These are phyloP conservation scores for Hymenoscyphus infarciens DNA, from an alignment of 2,329 filamentous ascomycete species.

Conservation along the genomic window DNA sequence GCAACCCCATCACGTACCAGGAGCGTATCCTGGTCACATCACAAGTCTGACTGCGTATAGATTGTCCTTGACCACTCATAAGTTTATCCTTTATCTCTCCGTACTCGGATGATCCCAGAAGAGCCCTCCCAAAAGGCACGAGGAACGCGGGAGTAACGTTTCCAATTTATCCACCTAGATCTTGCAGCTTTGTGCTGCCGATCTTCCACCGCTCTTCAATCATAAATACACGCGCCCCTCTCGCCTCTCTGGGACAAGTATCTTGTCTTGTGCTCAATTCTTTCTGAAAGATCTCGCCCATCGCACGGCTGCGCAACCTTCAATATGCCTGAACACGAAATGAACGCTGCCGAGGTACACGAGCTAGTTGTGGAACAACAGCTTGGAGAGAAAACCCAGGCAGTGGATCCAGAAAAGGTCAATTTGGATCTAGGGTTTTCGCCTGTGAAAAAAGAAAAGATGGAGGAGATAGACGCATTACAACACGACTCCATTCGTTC, in stretches of 20 bases:
- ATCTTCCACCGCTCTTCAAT: background rate
- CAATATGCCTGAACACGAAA: conserved; percentile 24
- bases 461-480: background rate
- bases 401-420: conserved; percentile 16
- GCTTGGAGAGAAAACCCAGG: conserved; percentile 9
- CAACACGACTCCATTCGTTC: conserved; percentile 12
- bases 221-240: background rate
- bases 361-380: conserved; percentile 20
- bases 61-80: background rate
- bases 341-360: conserved; percentile 22
- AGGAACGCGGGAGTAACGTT: conserved; percentile 7
- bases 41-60: conserved; percentile 1
- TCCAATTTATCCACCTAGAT: conserved; percentile 1
- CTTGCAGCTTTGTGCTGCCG: background rate
- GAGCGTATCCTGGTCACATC: background rate
- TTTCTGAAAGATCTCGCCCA: background rate
- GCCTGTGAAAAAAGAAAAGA: conserved; percentile 12
- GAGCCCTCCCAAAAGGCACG: background rate
- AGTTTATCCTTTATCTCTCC: conserved; percentile 1
- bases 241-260: background rate
- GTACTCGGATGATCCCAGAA: conserved; percentile 5
- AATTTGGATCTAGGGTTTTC: conserved; percentile 19
- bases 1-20: background rate
- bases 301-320: conserved; percentile 3
- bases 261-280: background rate